These are phyloP conservation scores for Penicillium egyptiacum DNA, from an alignment of 495 filamentous ascomycete species.

Conservation along the genomic window DNA sequence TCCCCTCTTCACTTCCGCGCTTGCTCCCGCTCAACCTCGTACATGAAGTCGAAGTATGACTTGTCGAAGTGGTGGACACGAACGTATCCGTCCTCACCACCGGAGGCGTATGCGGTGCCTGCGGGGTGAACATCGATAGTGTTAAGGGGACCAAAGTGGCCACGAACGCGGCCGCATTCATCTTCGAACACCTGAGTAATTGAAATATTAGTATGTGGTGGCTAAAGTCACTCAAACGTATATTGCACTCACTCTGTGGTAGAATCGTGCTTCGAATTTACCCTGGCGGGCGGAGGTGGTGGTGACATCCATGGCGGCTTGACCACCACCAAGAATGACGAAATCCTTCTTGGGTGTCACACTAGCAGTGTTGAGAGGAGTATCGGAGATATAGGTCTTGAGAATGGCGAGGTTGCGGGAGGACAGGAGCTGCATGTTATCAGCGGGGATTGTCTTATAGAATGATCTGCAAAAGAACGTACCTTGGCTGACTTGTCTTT, in stretches of 20 bases:
- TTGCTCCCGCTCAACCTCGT: constrained; percentile 87
- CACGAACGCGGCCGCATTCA: constrained; percentile 93
- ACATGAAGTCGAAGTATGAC: constrained; percentile 96
- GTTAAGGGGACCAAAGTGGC: constrained; percentile 95
- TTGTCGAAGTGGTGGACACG: constrained; percentile 98
- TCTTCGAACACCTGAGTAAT: constrained; percentile 71
- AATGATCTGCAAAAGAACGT: constrained; percentile 17
- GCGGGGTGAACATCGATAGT: constrained; percentile 85
- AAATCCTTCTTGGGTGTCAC: constrained; percentile 95
- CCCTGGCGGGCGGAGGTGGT: constrained; percentile 89
- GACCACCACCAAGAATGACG: constrained; percentile 94
- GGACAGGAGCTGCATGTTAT: constrained; percentile 64
- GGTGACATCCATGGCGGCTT: constrained; percentile 99
- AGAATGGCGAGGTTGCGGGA: constrained; percentile 81
- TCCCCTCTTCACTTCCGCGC: constrained; percentile 39
- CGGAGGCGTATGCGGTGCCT: constrained; percentile 87
- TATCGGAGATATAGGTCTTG: constrained; percentile 90
- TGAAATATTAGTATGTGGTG: neutral
- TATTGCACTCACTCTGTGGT: constrained; percentile 67
- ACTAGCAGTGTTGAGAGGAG: constrained; percentile 91
- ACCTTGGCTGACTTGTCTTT: constrained; percentile 98
- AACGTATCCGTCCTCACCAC: constrained; percentile 98
- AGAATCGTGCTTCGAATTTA: constrained; percentile 98
- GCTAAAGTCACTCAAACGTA: neutral
- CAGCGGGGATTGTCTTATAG: constrained; percentile 1